Conservation (phyloP, 176 grass and related monocot genomes). For the Stipa capillata region DNA sequence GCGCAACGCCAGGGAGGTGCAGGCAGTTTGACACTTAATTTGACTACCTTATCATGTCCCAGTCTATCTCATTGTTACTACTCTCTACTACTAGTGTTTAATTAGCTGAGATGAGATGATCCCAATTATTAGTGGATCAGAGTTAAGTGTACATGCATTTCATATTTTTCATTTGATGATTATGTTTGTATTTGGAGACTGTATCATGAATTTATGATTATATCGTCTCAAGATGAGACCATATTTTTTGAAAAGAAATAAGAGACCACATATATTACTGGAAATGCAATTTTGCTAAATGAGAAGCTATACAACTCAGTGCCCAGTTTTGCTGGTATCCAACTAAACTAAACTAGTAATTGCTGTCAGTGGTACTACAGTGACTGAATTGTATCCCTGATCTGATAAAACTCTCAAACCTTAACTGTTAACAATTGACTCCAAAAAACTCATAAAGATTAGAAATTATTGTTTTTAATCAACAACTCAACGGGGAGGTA, state of each 20-base stretch:
- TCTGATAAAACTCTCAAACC: not conserved
- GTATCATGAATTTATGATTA: not conserved
- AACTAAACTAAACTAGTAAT: not conserved
- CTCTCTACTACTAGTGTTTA: not conserved
- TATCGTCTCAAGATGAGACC: not conserved
- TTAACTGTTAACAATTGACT: not conserved
- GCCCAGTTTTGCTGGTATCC: not conserved
- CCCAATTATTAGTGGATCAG: conserved; percentile 20
- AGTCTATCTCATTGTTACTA: not conserved
- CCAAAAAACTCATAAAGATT: not conserved
- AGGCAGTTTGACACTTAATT: not conserved
- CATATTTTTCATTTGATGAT: not conserved
- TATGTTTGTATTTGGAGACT: not conserved
- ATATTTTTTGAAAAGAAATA: not conserved
- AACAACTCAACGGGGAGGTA: not conserved
- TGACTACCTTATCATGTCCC: not conserved
- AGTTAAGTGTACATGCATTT: not conserved
- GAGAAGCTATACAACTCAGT: too few species aligned
- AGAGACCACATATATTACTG: not conserved
- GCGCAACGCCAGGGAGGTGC: conserved; percentile 8
- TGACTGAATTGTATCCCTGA: not conserved
- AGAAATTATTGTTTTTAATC: not conserved
- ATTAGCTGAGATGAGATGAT: not conserved
- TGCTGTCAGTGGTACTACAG: not conserved
- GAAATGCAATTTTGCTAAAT: not conserved